Evolutionary conservation across 306 rosid genomes (phyloP).

Genomic region (Citrullus amarus): DNA sequence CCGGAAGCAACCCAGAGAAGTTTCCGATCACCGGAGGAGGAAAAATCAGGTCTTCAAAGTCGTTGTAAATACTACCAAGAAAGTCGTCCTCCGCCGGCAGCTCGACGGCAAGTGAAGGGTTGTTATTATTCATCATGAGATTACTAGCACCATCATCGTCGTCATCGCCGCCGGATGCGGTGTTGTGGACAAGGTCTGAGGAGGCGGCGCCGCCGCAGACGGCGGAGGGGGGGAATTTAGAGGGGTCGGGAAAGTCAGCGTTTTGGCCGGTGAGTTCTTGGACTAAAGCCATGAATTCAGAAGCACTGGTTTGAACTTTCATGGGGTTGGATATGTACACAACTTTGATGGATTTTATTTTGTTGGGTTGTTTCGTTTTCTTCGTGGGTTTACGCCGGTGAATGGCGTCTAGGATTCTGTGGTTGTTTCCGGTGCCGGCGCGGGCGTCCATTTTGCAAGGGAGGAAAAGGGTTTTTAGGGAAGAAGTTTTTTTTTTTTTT

Average conservation of each 20-base stretch:
- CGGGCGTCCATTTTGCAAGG: neutral
- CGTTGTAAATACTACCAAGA: neutral
- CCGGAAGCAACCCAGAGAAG: neutral
- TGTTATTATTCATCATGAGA: neutral
- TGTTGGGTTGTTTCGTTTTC: neutral
- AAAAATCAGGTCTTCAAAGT: neutral
- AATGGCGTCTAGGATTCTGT: neutral
- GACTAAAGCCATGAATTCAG: conserved; percentile 67
- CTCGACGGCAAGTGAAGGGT: neutral
- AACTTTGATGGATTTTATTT: conserved; percentile 40
- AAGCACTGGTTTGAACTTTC: conserved; percentile 56
- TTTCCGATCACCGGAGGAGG: neutral
- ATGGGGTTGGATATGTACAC: conserved; percentile 78
- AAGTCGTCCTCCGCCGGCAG: neutral
- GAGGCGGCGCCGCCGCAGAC: neutral
- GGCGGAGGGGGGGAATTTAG: conserved; percentile 15
- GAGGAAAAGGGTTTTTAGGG: neutral
- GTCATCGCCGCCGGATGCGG: neutral
- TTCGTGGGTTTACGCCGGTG: neutral
- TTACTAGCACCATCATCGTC: neutral
- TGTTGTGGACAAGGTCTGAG: neutral
- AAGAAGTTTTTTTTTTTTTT: too few species aligned
- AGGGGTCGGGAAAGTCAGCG: conserved; percentile 49
- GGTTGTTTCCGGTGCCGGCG: neutral
- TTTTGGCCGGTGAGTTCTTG: conserved; percentile 74